Conservation (phyloP, 2,329 filamentous ascomycete genomes). For the Aschersonia sp. region DNA sequence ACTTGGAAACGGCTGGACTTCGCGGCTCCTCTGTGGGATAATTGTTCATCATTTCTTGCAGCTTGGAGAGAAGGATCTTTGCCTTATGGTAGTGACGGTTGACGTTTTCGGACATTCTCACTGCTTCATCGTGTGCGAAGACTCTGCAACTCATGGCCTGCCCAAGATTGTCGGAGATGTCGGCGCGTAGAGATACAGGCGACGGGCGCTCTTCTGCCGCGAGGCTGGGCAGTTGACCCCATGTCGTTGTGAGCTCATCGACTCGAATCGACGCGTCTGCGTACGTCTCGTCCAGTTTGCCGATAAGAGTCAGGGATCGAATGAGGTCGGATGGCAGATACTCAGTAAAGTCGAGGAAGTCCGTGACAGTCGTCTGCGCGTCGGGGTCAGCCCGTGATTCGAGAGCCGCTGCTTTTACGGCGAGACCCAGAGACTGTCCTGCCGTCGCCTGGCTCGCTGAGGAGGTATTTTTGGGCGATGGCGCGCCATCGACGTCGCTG, state of each 20-base stretch:
- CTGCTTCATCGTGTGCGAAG: slow-evolving; percentile 46
- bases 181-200: slow-evolving; percentile 37
- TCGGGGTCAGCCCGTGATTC: slow-evolving; percentile 47
- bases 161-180: slow-evolving; percentile 43
- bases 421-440: slow-evolving; percentile 15
- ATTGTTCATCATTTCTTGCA: slow-evolving; percentile 45
- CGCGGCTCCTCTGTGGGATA: slow-evolving; percentile 40
- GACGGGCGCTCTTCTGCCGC: slow-evolving; percentile 30
- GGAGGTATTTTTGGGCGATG: slow-evolving; percentile 13
- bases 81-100: slow-evolving; percentile 46
- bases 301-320: slow-evolving; percentile 50
- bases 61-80: slow-evolving; percentile 42
- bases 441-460: slow-evolving; percentile 12
- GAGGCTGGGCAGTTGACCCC: slow-evolving; percentile 39
- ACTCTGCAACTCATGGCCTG: slow-evolving; percentile 40
- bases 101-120: slow-evolving; percentile 49
- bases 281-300: slow-evolving; percentile 47
- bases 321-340: slow-evolving; percentile 54
- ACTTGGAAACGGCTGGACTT: slow-evolving; percentile 35
- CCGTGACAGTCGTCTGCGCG: slow-evolving; percentile 54
- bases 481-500: slow-evolving; percentile 9
- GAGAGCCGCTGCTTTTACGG: slow-evolving; percentile 21
- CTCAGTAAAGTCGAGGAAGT: slow-evolving; percentile 57
- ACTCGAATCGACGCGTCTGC: slow-evolving; percentile 38
- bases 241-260: slow-evolving; percentile 40